phyloP scores from a whole-genome alignment of 108 stramenopile species.

The Skeletonema marinoi region DNA sequence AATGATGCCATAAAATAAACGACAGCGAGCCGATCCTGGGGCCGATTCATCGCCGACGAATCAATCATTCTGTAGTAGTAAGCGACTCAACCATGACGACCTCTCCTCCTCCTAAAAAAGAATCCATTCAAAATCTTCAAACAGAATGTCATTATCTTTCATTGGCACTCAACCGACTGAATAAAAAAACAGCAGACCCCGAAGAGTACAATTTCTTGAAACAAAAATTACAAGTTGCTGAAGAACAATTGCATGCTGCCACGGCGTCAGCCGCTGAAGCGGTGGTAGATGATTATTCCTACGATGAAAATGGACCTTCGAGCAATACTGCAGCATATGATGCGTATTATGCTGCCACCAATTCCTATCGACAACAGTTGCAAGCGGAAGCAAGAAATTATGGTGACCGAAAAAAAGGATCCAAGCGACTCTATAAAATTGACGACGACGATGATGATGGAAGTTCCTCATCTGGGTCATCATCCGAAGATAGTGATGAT shows the following conservation, averaged over 20 bases:
- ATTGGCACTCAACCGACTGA: not conserved
- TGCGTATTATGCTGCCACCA: not conserved
- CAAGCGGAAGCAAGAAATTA: not conserved
- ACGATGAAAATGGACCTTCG: not conserved
- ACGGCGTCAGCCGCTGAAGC: not conserved
- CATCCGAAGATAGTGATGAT: not conserved
- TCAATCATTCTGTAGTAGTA: too few relatives aligned
- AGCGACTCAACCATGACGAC: not conserved
- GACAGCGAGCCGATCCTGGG: too few relatives aligned
- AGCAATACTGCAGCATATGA: not conserved
- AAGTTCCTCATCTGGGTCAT: not conserved
- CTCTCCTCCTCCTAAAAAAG: not conserved
- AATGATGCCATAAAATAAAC: too few relatives aligned
- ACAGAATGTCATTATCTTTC: not conserved
- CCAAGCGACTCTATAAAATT: not conserved
- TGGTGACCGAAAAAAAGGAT: not conserved
- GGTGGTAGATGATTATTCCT: not conserved
- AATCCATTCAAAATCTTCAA: not conserved
- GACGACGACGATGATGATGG: not conserved
- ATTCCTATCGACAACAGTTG: not conserved
- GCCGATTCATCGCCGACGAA: too few relatives aligned
- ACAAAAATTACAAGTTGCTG: not conserved
- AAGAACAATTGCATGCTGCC: not conserved
- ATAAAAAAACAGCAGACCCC: not conserved
- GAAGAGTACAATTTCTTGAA: not conserved